Percentiles rank a stretch among this genome's conserved stretches.
phyloP scores from a whole-genome alignment of 2,329 filamentous ascomycete species.

The Fusarium sp. region DNA sequence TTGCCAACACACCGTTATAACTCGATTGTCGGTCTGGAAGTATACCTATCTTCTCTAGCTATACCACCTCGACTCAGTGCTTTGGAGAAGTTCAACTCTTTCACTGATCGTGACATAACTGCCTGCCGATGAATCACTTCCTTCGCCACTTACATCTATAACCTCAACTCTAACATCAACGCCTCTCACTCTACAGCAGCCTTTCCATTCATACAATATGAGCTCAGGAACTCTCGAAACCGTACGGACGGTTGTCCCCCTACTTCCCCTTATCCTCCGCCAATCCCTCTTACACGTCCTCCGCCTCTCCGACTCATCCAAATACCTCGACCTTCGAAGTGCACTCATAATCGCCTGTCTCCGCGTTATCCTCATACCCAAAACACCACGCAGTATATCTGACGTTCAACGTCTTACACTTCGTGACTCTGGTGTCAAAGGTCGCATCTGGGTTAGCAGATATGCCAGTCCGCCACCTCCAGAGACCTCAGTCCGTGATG shows the following conservation, averaged over 20 bases:
- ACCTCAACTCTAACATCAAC: not conserved
- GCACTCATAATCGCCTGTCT: conserved; percentile 79
- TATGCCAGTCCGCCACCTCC: conserved; percentile 72
- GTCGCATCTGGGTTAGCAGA: conserved; percentile 83
- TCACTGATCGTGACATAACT: not conserved
- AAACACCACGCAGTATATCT: conserved; percentile 64
- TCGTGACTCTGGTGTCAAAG: conserved; percentile 77
- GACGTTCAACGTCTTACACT: conserved; percentile 73
- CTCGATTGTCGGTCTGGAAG: not conserved
- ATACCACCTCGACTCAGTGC: not conserved
- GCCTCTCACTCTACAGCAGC: not conserved
- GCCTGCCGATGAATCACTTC: conserved; percentile 15
- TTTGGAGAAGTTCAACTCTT: not conserved
- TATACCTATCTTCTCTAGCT: not conserved
- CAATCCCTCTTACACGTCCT: conserved; percentile 74
- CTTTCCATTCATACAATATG: conserved; percentile 10
- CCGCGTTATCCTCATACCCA: conserved; percentile 70
- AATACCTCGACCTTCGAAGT: conserved; percentile 83
- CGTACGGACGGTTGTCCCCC: conserved; percentile 59
- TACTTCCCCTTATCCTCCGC: conserved; percentile 72
- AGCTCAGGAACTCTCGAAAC: conserved; percentile 33
- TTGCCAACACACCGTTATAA: conserved; percentile 7
- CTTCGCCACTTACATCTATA: conserved; percentile 14
- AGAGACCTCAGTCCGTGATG: conserved; percentile 67
- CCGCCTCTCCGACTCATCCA: conserved; percentile 74